These are phyloP conservation scores for Kuraishia molischiana DNA, from an alignment of 805 yeast genomes.

Conservation along the genomic window DNA sequence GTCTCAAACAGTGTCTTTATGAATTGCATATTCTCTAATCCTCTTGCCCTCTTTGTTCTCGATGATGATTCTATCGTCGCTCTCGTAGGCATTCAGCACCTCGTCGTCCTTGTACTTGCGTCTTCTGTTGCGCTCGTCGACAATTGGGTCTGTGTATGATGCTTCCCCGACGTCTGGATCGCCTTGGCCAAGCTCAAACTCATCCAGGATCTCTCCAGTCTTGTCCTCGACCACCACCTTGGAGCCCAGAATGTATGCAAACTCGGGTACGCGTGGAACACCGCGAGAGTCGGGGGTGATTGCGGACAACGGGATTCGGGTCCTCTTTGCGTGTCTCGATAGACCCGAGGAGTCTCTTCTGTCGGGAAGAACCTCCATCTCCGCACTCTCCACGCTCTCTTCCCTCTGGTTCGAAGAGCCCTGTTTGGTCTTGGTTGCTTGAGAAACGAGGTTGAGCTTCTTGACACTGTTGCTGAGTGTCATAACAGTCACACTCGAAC, in stretches of 20 bases:
- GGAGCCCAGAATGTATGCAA: constrained; percentile 32
- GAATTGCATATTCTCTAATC: constrained; percentile 25
- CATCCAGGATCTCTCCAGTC: constrained; percentile 32
- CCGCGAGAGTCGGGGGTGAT: not conserved
- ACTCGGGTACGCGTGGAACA: constrained; percentile 15
- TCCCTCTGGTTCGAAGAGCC: too few relatives aligned
- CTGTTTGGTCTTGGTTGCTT: too few relatives aligned
- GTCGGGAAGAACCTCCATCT: too few relatives aligned
- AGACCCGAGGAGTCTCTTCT: too few relatives aligned
- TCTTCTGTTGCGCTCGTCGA: constrained; percentile 2
- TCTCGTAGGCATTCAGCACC: constrained; percentile 28
- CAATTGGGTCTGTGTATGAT: not conserved
- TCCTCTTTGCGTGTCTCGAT: too few relatives aligned
- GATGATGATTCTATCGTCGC: constrained; percentile 28
- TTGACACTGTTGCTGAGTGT: not conserved
- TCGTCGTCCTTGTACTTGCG: not conserved
- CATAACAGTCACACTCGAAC: constrained; percentile 25
- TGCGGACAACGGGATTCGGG: not conserved
- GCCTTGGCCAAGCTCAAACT: constrained; percentile 6
- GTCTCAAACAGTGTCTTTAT: not conserved
- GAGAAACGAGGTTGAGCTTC: not conserved
- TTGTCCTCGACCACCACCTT: constrained; percentile 30
- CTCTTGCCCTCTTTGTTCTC: constrained; percentile 37
- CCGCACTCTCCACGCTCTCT: too few relatives aligned
- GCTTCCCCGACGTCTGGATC: not conserved